Evolutionary conservation across 2,329 filamentous ascomycete genomes (phyloP).

Genomic region (Alternaria tenuissima): DNA sequence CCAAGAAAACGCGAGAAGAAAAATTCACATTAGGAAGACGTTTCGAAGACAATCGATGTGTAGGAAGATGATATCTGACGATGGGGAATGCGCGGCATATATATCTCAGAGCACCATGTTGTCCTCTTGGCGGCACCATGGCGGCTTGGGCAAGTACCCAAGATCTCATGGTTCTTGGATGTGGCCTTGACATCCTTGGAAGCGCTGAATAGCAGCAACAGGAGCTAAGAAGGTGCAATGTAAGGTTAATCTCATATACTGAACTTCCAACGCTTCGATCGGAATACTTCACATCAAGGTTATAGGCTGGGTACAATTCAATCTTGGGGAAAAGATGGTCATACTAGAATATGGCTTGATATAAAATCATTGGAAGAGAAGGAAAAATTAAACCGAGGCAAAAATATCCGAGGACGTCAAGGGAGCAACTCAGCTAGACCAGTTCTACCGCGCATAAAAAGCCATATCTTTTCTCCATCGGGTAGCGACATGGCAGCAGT

Average conservation of each 20-base stretch:
- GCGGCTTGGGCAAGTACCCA: background rate
- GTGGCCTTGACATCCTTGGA: background rate
- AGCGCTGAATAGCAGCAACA: background rate
- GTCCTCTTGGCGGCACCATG: conserved; percentile 4
- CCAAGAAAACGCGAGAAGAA: background rate
- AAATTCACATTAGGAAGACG: background rate
- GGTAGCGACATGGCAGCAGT: too few species aligned
- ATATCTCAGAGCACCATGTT: conserved; percentile 5
- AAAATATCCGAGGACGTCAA: too few species aligned
- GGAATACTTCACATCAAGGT: background rate
- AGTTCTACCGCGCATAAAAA: background rate
- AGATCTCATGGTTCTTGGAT: background rate
- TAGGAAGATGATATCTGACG: background rate
- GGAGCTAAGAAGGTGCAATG: too few species aligned
- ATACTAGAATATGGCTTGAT: too few species aligned
- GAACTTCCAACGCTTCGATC: background rate
- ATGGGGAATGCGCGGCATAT: background rate
- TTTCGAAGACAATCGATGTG: background rate
- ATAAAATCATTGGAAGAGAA: too few species aligned
- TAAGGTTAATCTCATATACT: too few species aligned
- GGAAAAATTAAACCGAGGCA: too few species aligned
- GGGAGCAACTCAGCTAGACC: background rate
- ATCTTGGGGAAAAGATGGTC: too few species aligned
- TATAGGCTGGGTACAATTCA: background rate
- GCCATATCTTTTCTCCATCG: background rate